Conservation (phyloP, 2,329 filamentous ascomycete species). For the Pseudomassariella vexata region DNA sequence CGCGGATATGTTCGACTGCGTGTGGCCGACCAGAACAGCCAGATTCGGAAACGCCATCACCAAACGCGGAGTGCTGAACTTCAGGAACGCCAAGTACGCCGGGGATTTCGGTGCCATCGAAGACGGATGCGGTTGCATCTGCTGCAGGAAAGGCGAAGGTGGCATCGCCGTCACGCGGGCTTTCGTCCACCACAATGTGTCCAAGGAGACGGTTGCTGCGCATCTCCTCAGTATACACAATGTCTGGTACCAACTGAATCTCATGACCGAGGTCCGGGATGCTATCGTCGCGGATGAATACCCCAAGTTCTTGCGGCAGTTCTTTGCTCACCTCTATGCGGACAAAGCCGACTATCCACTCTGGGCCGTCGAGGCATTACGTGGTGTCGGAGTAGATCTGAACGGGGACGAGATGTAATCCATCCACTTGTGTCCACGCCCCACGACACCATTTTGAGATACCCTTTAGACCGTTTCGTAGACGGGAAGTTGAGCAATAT, state of each 20-base stretch:
- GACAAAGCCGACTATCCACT: slow-evolving; percentile 63
- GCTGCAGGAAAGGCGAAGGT: slow-evolving; percentile 63
- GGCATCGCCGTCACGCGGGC: slow-evolving; percentile 79
- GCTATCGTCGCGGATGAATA: slow-evolving; percentile 78
- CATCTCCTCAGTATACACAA: slow-evolving; percentile 87
- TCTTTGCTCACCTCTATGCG: slow-evolving; percentile 71
- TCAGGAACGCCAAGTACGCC: slow-evolving; percentile 70
- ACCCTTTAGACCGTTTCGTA: too few species aligned
- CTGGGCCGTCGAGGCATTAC: slow-evolving; percentile 80
- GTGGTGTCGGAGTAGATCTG: slow-evolving; percentile 73
- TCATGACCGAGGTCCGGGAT: slow-evolving; percentile 72
- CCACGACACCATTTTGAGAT: too few species aligned
- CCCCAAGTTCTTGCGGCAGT: slow-evolving; percentile 69
- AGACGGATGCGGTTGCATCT: slow-evolving; percentile 72
- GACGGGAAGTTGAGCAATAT: too few species aligned
- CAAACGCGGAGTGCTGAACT: slow-evolving; percentile 71
- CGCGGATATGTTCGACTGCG: slow-evolving; percentile 99
- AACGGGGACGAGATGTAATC: slow-evolving; percentile 27
- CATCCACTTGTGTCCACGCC: too few species aligned
- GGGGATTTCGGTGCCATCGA: slow-evolving; percentile 81
- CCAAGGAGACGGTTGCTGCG: slow-evolving; percentile 92
- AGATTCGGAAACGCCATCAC: slow-evolving; percentile 95
- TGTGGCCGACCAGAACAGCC: slow-evolving; percentile 95
- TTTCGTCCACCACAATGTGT: slow-evolving; percentile 84
- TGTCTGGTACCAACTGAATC: slow-evolving; percentile 80